Base-by-base conservation (phyloP, 306 rosid species). In the Cyclanthera cordifolia region DNA sequence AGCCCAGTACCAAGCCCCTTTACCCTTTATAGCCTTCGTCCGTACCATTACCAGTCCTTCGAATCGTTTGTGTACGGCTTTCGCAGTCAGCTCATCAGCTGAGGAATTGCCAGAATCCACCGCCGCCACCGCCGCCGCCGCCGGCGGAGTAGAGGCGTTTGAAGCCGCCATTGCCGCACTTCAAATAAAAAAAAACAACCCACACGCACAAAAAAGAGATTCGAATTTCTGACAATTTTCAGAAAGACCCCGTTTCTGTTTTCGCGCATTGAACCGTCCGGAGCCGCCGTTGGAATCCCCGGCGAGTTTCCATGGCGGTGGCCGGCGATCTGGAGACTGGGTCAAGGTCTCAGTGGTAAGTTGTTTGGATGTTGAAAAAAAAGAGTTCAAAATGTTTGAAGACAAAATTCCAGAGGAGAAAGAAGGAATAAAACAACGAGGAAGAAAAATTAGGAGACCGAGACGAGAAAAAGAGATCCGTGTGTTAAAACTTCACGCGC, bases 1-100 rank as follows among this genome's bases (percentile, higher is more conserved):
- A 8, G 80, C 78, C 97, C 97, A 92, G 67, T 92, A 92, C 97
- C 97, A 92, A 19, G 97, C 97, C 4, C 97, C 97, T 79, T 92
- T 92, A 0, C 97, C 97, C 74, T 87, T 92, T 59, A 92, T 78
- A 14, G 97, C 97, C 67, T 92, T 92, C 61, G 76, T 85, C 34
- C 97, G 87, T 53, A 92, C 97, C 89, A 73, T 82, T 8, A 87
- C 76, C 53, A 92, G 60, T 13, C 97, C 96, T 70, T 92, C 96
- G 75, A 81, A 92, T 20, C 97, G 86, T 65, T 92, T 92, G 30
- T 83, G 82, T 51, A 84, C 84, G 30, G 89, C 79, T 77, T 89
- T 89, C 8, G 90, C 95, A 6, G 96, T 30, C 4, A 72, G 72
- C 58, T 91, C 96, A 1, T 87, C 97, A 2, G 84, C 75, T 17